These are phyloP conservation scores for Fomitopsis palustris DNA, from an alignment of 1,284 basidiomycete species.

Conservation along the genomic window DNA sequence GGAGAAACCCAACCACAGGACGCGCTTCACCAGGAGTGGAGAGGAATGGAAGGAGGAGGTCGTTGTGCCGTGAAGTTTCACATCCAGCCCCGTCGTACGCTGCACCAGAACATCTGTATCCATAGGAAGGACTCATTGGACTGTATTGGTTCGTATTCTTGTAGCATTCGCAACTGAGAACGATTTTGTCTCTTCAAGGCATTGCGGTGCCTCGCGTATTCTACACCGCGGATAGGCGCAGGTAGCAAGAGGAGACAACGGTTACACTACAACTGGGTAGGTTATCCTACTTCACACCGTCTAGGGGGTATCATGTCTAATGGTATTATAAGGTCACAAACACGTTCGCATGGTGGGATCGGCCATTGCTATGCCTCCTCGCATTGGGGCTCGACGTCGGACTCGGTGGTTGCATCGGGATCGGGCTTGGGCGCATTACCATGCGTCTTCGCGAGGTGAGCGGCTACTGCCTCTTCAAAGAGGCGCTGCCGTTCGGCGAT, in stretches of 20 bases:
- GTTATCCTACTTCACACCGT: too few relatives aligned
- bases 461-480: not conserved
- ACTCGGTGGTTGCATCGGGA: not conserved
- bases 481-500: not conserved
- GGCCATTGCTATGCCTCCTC: not conserved
- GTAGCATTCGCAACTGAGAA: not conserved
- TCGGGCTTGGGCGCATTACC: not conserved
- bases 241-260: too few relatives aligned
- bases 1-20: constrained; percentile 51
- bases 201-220: too few relatives aligned
- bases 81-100: not conserved
- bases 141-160: not conserved
- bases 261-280: too few relatives aligned
- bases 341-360: too few relatives aligned
- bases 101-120: not conserved
- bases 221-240: too few relatives aligned
- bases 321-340: too few relatives aligned
- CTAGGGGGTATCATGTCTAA: too few relatives aligned
- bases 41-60: constrained; percentile 49
- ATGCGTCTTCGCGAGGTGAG: not conserved
- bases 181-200: too few relatives aligned
- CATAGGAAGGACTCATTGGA: not conserved
- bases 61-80: constrained; percentile 47
- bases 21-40: constrained; percentile 41
- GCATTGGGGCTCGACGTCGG: not conserved